Conservation (phyloP, 176 grass and related monocot genomes). For the Miscanthus lutarioriparius region DNA sequence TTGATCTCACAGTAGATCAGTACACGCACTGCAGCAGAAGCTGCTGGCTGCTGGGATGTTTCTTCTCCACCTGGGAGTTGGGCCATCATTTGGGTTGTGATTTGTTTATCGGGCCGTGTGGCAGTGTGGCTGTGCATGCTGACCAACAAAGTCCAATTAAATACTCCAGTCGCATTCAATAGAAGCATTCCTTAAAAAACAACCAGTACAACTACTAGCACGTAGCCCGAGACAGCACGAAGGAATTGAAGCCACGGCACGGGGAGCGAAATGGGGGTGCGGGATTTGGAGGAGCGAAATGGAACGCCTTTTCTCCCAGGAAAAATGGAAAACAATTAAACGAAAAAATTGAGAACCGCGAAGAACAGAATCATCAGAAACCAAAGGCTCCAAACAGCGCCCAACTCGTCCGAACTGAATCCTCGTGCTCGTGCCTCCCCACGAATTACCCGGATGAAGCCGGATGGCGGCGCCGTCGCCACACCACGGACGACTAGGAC, state of each 20-base stretch:
- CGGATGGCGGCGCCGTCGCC: neutral
- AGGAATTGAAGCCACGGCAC: slow-evolving; percentile 20
- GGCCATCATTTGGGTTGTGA: slow-evolving; percentile 42
- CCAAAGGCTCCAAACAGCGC: neutral
- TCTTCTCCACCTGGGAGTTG: slow-evolving; percentile 23
- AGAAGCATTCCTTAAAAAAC: slow-evolving; percentile 26
- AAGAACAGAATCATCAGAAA: slow-evolving; percentile 7
- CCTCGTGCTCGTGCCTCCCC: neutral
- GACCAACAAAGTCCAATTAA: slow-evolving; percentile 29
- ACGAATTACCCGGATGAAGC: neutral
- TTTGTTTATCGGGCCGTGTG: slow-evolving; percentile 30
- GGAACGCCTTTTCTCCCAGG: neutral
- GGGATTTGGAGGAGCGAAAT: slow-evolving; percentile 31
- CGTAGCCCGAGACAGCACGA: slow-evolving; percentile 33
- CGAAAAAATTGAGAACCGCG: neutral
- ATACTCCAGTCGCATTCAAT: slow-evolving; percentile 5
- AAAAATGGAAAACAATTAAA: neutral
- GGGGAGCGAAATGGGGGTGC: slow-evolving; percentile 8
- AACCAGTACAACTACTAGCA: neutral
- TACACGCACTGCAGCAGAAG: neutral
- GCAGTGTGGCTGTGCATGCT: neutral
- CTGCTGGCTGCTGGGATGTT: neutral
- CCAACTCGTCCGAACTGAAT: neutral
- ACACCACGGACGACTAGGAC: neutral
- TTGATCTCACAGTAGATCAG: neutral